phyloP scores from a whole-genome alignment of 352 stramenopile species.

The Globisporangium mamillatum region DNA sequence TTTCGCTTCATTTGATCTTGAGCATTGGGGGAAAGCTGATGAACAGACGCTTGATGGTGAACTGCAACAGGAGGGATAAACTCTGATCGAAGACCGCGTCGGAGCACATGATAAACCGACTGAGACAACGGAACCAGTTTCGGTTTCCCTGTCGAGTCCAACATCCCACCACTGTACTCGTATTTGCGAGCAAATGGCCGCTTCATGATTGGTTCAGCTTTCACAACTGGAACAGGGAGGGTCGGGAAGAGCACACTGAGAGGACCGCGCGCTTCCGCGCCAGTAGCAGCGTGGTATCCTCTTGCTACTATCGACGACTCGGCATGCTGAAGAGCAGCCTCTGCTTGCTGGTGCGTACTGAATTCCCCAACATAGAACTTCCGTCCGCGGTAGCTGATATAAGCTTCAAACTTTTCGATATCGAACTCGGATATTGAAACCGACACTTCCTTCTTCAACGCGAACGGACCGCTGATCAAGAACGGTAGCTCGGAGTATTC shows the following conservation, averaged over 20 bases:
- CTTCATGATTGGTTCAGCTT: constrained; percentile 40
- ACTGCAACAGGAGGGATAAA: neutral
- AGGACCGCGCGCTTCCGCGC: constrained; percentile 23
- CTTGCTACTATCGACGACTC: constrained; percentile 29
- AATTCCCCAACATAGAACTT: constrained; percentile 57
- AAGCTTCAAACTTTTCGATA: constrained; percentile 46
- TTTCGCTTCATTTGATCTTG: constrained; percentile 24
- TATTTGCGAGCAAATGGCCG: constrained; percentile 49
- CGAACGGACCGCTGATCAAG: constrained; percentile 39
- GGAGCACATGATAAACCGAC: constrained; percentile 34
- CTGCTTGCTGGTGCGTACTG: constrained; percentile 36
- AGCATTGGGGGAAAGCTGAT: constrained; percentile 14
- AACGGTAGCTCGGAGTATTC: constrained; percentile 33
- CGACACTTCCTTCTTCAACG: constrained; percentile 39
- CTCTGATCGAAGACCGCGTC: constrained; percentile 18
- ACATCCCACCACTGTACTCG: constrained; percentile 36
- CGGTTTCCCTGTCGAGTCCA: constrained; percentile 29
- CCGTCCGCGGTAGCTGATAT: constrained; percentile 41
- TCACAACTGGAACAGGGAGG: constrained; percentile 33
- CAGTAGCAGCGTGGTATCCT: constrained; percentile 31
- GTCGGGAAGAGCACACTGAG: constrained; percentile 33
- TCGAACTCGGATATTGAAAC: constrained; percentile 40
- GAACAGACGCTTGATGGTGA: neutral
- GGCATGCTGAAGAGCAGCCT: constrained; percentile 38
- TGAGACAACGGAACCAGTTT: constrained; percentile 43